phyloP scores from a whole-genome alignment of 805 yeast species.

The Suhomyces sp. region DNA sequence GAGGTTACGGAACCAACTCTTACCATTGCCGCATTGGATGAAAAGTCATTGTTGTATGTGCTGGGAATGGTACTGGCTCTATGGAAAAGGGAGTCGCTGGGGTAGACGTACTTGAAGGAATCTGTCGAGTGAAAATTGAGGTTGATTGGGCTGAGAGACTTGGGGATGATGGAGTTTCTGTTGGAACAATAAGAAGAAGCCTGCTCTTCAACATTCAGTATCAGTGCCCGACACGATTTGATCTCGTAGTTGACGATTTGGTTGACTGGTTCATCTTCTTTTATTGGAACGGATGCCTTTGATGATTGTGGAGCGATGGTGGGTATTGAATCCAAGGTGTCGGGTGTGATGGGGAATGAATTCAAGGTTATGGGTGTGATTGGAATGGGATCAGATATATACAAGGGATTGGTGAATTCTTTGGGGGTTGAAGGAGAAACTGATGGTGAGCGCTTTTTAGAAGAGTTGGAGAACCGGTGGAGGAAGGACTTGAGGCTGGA shows the following conservation, averaged over 20 bases:
- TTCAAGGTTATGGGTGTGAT: neutral
- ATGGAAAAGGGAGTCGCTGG: no score
- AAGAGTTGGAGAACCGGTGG: neutral
- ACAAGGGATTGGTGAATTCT: neutral
- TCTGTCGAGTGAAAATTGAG: no score
- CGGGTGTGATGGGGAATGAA: neutral
- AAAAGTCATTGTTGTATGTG: no score
- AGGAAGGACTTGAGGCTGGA: conserved; percentile 4
- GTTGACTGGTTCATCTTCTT: neutral
- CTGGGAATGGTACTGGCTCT: no score
- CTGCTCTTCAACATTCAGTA: conserved; percentile 6
- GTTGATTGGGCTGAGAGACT: no score
- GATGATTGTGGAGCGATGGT: neutral
- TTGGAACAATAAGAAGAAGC: no score
- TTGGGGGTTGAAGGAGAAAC: neutral
- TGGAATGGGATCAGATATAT: conserved; percentile 4
- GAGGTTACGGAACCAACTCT: no score
- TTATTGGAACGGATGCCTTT: neutral
- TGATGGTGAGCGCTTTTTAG: neutral
- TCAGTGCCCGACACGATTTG: conserved; percentile 3
- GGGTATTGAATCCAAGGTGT: no score
- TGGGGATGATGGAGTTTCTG: conserved; percentile 2
- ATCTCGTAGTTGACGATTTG: neutral
- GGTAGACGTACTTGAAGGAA: no score
- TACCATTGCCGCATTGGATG: no score